These are phyloP conservation scores for Fusarium sp. DNA, from an alignment of 2,329 filamentous ascomycete species.

Conservation along the genomic window DNA sequence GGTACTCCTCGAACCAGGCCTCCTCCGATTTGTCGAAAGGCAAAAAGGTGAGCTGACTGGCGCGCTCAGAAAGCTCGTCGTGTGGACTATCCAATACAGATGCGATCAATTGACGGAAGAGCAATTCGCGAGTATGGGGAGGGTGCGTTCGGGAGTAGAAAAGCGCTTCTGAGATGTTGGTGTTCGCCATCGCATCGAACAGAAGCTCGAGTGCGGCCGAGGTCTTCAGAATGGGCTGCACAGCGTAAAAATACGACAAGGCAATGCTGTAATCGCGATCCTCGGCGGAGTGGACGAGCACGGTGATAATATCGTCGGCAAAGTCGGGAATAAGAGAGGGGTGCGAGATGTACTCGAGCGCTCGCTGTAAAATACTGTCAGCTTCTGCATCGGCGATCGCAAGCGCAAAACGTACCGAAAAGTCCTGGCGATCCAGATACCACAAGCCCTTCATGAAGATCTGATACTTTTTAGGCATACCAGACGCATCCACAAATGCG, in stretches of 20 bases:
- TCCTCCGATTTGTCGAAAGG: constrained; percentile 80
- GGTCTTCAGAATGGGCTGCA: constrained; percentile 77
- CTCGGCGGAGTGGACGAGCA: constrained; percentile 71
- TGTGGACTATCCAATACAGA: constrained; percentile 62
- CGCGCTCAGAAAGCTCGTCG: constrained; percentile 63
- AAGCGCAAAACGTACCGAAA: constrained; percentile 59
- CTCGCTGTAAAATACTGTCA: constrained; percentile 58
- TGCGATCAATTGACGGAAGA: constrained; percentile 75
- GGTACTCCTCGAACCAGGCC: constrained; percentile 76
- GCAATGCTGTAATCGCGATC: constrained; percentile 72
- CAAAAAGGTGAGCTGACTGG: constrained; percentile 77
- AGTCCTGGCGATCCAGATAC: constrained; percentile 80
- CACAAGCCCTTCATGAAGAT: constrained; percentile 86
- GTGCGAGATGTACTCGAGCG: constrained; percentile 81
- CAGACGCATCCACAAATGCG: constrained; percentile 69
- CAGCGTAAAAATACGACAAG: constrained; percentile 82
- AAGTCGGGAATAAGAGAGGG: constrained; percentile 85
- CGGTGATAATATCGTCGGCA: constrained; percentile 81
- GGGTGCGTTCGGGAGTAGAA: constrained; percentile 77
- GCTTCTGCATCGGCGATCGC: not conserved
- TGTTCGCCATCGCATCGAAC: constrained; percentile 74
- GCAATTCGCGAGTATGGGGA: constrained; percentile 68
- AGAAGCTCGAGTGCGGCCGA: constrained; percentile 72
- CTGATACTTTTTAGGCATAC: constrained; percentile 80
- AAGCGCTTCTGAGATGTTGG: constrained; percentile 78